Evolutionary conservation across 768 basidiomycete genomes (phyloP).

Genomic region (Dioszegia crocea): DNA sequence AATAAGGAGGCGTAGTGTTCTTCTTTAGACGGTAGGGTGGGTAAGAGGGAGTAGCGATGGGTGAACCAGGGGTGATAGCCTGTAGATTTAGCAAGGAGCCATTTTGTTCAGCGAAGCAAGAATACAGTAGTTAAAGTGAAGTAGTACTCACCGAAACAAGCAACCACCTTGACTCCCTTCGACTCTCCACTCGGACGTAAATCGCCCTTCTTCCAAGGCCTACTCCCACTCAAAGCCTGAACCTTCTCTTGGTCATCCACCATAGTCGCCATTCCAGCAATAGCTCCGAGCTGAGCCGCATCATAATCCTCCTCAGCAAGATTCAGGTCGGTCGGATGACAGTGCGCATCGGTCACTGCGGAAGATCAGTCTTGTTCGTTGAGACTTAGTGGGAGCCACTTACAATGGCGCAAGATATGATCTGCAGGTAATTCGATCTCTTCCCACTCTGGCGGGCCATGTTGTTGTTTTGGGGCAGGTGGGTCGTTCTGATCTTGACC

Average conservation of each 20-base stretch:
- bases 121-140: no score
- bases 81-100: constrained; percentile 40
- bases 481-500: not conserved
- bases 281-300: constrained; percentile 58
- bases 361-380: not conserved
- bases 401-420: constrained; percentile 13
- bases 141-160: constrained; percentile 85
- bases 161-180: constrained; percentile 55
- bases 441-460: constrained; percentile 13
- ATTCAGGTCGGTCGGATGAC: constrained; percentile 79
- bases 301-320: constrained; percentile 57
- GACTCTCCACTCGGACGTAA: not conserved
- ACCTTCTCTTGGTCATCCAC: constrained; percentile 68
- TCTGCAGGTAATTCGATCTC: constrained; percentile 8
- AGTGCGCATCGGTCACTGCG: constrained; percentile 74
- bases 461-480: no score
- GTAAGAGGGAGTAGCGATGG: constrained; percentile 63
- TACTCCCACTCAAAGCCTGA: constrained; percentile 58
- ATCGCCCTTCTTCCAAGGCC: constrained; percentile 56
- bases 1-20: constrained; percentile 74
- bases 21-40: constrained; percentile 55
- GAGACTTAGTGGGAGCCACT: not conserved
- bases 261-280: constrained; percentile 70
- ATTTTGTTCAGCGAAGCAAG: not conserved
- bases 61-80: constrained; percentile 95